Conservation (phyloP, 805 yeast species). For the Saccharomycopsis sp. region DNA sequence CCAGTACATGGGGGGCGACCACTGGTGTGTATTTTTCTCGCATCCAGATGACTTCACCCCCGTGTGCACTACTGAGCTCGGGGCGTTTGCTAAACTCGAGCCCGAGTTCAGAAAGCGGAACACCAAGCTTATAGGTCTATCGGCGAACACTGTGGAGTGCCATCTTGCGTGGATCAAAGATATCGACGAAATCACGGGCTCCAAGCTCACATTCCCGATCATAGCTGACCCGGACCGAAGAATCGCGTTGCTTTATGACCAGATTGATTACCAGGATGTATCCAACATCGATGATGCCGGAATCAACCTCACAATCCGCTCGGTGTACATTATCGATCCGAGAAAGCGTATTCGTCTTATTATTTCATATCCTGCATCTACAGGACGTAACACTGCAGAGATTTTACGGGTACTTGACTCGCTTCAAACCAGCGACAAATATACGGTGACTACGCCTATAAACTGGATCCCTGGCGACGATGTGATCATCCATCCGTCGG, state of each 20-base stretch:
- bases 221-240: slow-evolving; percentile 60
- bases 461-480: slow-evolving; percentile 72
- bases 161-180: slow-evolving; percentile 68
- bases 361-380: slow-evolving; percentile 65
- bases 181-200: slow-evolving; percentile 61
- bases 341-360: slow-evolving; percentile 53
- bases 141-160: slow-evolving; percentile 55
- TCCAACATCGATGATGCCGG: slow-evolving; percentile 60
- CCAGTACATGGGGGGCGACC: slow-evolving; percentile 46
- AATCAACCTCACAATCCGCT: slow-evolving; percentile 60
- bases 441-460: slow-evolving; percentile 62
- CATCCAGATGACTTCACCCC: slow-evolving; percentile 80
- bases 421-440: slow-evolving; percentile 55
- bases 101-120: slow-evolving; percentile 62
- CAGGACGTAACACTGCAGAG: slow-evolving; percentile 74
- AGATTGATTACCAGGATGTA: slow-evolving; percentile 67
- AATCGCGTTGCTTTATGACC: slow-evolving; percentile 56
- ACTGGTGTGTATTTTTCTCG: slow-evolving; percentile 63
- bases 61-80: slow-evolving; percentile 72
- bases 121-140: slow-evolving; percentile 61
- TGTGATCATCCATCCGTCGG: slow-evolving; percentile 64
- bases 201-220: slow-evolving; percentile 54
- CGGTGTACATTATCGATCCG: slow-evolving; percentile 69
- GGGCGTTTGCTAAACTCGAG: slow-evolving; percentile 66
- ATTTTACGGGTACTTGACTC: slow-evolving; percentile 66